A percentile compares a stretch with the other conserved stretches of the same genome.
These are phyloP conservation scores for Byssothecium circinans DNA, from an alignment of 2,329 filamentous ascomycete genomes.

Conservation along the genomic window DNA sequence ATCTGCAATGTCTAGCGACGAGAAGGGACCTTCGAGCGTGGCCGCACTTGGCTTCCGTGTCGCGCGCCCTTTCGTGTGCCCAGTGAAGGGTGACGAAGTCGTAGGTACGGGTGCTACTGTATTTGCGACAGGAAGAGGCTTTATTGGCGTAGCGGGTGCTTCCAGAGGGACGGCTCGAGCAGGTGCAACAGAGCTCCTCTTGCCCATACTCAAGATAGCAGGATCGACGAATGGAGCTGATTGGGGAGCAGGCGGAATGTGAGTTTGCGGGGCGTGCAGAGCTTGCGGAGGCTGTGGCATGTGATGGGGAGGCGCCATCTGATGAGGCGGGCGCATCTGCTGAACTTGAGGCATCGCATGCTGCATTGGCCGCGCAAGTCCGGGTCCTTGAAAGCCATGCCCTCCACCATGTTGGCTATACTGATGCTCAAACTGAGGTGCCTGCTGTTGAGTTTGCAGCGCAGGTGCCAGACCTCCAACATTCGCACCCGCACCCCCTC, in stretches of 20 bases:
- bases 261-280: conserved; percentile 7
- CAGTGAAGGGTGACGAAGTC: conserved; percentile 44
- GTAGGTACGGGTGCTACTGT: conserved; percentile 40
- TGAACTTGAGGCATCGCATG: not conserved
- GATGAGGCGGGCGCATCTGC: not conserved
- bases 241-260: not conserved
- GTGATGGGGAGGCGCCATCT: not conserved
- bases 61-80: conserved; percentile 30
- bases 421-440: not conserved
- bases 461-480: conserved; percentile 17
- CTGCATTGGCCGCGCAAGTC: conserved; percentile 5
- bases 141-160: conserved; percentile 49
- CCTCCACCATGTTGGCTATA: not conserved
- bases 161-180: conserved; percentile 33
- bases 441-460: conserved; percentile 3
- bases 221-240: conserved; percentile 68
- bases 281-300: conserved; percentile 14
- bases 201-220: conserved; percentile 72
- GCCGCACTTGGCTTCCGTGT: conserved; percentile 42
- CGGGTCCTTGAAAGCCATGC: not conserved
- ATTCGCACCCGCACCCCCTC: conserved; percentile 2
- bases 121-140: conserved; percentile 39
- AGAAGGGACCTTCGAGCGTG: conserved; percentile 45
- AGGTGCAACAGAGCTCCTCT: conserved; percentile 33
- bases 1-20: conserved; percentile 44